Percentiles rank a stretch among this genome's conserved stretches.
phyloP scores from a whole-genome alignment of 2,329 filamentous ascomycete genomes.

The Fusarium solani-melongenae region DNA sequence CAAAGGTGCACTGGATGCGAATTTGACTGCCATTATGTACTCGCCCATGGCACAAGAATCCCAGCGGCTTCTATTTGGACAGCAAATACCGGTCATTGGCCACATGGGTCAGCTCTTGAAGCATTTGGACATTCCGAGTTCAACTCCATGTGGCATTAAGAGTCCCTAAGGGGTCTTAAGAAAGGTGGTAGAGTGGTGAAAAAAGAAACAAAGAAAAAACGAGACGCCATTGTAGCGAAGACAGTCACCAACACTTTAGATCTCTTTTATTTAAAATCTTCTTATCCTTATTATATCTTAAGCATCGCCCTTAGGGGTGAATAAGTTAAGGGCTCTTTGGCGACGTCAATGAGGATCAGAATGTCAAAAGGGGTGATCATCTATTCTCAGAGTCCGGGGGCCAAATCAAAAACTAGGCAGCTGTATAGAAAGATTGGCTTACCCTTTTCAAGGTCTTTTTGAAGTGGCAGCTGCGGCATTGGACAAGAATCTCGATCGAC shows the following conservation, averaged over 20 bases:
- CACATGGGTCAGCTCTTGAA: neutral
- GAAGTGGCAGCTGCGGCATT: no score
- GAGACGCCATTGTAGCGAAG: neutral
- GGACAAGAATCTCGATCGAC: neutral
- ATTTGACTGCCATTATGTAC: conserved; percentile 5
- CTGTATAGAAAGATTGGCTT: no score
- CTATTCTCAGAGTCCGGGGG: no score
- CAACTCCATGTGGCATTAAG: neutral
- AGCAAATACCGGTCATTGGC: neutral
- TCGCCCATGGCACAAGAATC: neutral
- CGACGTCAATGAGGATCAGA: no score
- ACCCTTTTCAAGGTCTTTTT: no score
- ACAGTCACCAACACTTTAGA: neutral
- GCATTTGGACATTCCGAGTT: neutral
- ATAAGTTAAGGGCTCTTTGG: no score
- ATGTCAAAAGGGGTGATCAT: no score
- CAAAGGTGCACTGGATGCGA: conserved; percentile 7
- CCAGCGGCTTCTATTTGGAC: neutral
- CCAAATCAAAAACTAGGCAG: no score
- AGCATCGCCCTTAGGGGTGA: no score
- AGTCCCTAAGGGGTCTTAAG: neutral
- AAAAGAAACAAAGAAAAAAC: neutral
- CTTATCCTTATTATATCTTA: neutral
- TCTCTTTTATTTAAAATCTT: neutral
- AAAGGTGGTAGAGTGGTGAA: neutral